Conservation (phyloP, 2,329 filamentous ascomycete genomes). For the Geosmithia putterillii region DNA sequence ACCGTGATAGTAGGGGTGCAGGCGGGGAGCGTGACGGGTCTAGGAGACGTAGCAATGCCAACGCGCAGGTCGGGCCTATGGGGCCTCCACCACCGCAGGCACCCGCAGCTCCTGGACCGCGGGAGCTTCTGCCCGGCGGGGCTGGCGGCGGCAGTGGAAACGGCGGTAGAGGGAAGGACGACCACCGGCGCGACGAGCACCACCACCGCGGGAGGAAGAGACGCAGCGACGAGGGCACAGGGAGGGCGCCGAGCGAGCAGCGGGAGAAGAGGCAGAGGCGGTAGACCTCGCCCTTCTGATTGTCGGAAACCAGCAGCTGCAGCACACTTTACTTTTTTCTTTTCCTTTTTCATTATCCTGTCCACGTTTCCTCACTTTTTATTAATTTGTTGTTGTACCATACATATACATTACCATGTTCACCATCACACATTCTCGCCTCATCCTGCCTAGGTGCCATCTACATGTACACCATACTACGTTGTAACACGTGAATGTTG, state of each 20-base stretch:
- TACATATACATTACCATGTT: background rate
- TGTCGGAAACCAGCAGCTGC: no score
- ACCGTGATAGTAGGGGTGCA: slow-evolving; percentile 22
- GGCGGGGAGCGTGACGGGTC: slow-evolving; percentile 21
- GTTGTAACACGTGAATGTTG: no score
- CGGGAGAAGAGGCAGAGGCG: slow-evolving; percentile 43
- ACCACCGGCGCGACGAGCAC: no score
- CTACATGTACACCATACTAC: no score
- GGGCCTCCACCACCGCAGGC: slow-evolving; percentile 15
- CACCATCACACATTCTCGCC: no score
- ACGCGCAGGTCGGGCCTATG: slow-evolving; percentile 11
- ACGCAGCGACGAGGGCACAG: slow-evolving; percentile 35
- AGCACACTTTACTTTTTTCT: background rate
- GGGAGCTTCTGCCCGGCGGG: slow-evolving; percentile 19
- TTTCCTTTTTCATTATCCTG: background rate
- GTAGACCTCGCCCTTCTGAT: slow-evolving; percentile 13
- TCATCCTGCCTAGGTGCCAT: no score
- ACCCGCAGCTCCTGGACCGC: slow-evolving; percentile 11
- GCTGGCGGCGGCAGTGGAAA: slow-evolving; percentile 16
- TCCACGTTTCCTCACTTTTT: background rate
- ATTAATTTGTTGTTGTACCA: background rate
- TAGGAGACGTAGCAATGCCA: slow-evolving; percentile 12
- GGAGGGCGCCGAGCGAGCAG: slow-evolving; percentile 16
- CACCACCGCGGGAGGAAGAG: slow-evolving; percentile 20
- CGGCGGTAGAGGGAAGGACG: slow-evolving; percentile 16